Base-by-base conservation (phyloP, 2,329 filamentous ascomycete species). In the Microcyclospora pomicola region DNA sequence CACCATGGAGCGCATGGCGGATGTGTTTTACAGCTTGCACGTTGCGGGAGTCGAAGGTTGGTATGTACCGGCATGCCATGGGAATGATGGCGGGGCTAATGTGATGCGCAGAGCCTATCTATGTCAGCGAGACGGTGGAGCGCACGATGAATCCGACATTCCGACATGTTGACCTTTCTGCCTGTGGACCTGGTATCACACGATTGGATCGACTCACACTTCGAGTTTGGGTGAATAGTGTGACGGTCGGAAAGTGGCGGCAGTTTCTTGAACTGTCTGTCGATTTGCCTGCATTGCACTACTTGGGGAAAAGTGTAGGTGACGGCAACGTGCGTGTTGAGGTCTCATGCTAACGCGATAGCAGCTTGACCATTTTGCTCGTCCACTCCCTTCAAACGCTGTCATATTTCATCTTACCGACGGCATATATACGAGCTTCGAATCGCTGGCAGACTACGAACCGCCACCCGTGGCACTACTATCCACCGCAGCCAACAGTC, bases 81-180 rank as follows among this genome's bases (percentile, higher is more conserved):
- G 19, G 7, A 7, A 24, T 24, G 27, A 24, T 28, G 27, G 27
- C 34, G 15, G 37, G 33, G 39, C 47, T 51, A 43, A 52, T 33
- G 30, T 44, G 33, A 35, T 24, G 10, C n/a, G 61, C 69, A 34
- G 78, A 84, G 12, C 86, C 88, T 0, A 64, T 95, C n/a, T 95
- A 95, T 58, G 74, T 94, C 50, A 94, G 86, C 53, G 88, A 96
- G 61, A 68, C 81, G 15, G 73, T 78, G 19, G 73, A 81, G 49
- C 76, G 77, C 52, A 77, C 82, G n/a, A 86, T 85, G 59, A 95
- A 95, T 58, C 91, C 91, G 45, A 85, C 81, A 50, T 96, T 94
- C 57, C 76, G 75, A 32, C 80, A 82, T 56, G 92, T 95, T 56
- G 80, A 92, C 44, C 69, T 94, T 5, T 71, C 72, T 15, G 61